Conservation (phyloP, 306 rosid species). For the Quercus dentata region DNA sequence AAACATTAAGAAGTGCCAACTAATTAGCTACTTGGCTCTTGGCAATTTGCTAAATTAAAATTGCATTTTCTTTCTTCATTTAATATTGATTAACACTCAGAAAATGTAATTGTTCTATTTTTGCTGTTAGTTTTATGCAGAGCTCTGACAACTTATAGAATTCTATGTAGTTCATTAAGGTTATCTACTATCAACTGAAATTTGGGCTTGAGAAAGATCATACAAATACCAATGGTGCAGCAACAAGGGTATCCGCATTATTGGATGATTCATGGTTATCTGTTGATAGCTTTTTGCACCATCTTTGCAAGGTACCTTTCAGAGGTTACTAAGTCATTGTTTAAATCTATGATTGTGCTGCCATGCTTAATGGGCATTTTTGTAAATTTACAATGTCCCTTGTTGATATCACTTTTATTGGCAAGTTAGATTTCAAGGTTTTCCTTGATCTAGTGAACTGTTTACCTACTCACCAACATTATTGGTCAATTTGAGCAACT, state of each 20-base stretch:
- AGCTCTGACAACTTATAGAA: slow-evolving; percentile 22
- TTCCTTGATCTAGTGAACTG: neutral
- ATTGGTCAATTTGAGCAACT: neutral
- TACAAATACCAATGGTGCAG: slow-evolving; percentile 11
- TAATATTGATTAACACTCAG: neutral
- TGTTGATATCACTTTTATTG: neutral
- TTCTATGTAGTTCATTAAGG: slow-evolving; percentile 59
- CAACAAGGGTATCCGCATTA: slow-evolving; percentile 35
- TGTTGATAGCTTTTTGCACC: slow-evolving; percentile 66
- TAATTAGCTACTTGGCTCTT: no score
- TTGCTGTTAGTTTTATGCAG: slow-evolving; percentile 1
- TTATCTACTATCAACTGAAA: slow-evolving; percentile 77
- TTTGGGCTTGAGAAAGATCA: slow-evolving; percentile 63
- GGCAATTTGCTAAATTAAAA: neutral
- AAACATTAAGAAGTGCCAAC: no score
- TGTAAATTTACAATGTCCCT: neutral
- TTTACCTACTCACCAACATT: neutral
- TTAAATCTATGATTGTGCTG: neutral
- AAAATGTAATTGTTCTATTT: neutral
- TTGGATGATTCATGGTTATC: slow-evolving; percentile 80
- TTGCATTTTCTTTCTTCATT: neutral
- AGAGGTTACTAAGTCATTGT: neutral
- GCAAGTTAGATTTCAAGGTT: neutral
- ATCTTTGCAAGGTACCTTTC: slow-evolving; percentile 65
- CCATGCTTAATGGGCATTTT: neutral